A percentile compares a stretch with the other conserved stretches of the same genome.
phyloP scores from a whole-genome alignment of 257 asterid species.

The Thymus quinquecostatus region DNA sequence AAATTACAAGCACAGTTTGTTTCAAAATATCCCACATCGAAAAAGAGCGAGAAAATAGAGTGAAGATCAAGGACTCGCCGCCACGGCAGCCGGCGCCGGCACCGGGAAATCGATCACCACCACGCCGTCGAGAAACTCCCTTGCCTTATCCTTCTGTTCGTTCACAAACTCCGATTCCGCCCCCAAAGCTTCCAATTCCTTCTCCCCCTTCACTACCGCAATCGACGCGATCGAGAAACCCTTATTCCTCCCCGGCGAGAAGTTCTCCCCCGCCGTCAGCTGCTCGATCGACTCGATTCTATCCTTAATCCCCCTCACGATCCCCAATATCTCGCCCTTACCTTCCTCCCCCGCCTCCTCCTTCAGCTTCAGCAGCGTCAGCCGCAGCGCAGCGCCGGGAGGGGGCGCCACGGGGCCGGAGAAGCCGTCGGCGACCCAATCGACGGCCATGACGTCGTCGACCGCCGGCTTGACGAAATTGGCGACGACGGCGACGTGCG shows the following conservation, averaged over 20 bases:
- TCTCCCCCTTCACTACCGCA: slow-evolving; percentile 57
- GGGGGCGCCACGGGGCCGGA: slow-evolving; percentile 36
- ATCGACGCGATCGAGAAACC: slow-evolving; percentile 80
- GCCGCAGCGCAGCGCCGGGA: slow-evolving; percentile 56
- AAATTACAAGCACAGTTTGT: neutral
- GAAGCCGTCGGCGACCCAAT: slow-evolving; percentile 54
- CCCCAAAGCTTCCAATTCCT: slow-evolving; percentile 63
- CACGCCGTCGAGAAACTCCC: slow-evolving; percentile 62
- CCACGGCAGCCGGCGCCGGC: slow-evolving; percentile 35
- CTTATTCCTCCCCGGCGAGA: slow-evolving; percentile 81
- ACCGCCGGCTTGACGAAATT: slow-evolving; percentile 48
- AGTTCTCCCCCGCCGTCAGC: slow-evolving; percentile 68
- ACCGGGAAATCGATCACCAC: slow-evolving; percentile 69
- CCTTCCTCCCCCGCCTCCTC: slow-evolving; percentile 51
- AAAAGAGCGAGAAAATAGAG: neutral
- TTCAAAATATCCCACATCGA: neutral
- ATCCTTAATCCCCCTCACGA: slow-evolving; percentile 49
- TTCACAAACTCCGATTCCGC: slow-evolving; percentile 45
- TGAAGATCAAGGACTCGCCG: slow-evolving; percentile 50
- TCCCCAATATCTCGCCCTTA: slow-evolving; percentile 52
- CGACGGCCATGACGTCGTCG: slow-evolving; percentile 71
- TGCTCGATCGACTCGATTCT: slow-evolving; percentile 55
- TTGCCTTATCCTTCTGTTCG: slow-evolving; percentile 61
- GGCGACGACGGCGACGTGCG: slow-evolving; percentile 55
- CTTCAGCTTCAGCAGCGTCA: slow-evolving; percentile 58